Conservation (phyloP, 2,329 filamentous ascomycete species). For the Alternaria ethzedia region DNA sequence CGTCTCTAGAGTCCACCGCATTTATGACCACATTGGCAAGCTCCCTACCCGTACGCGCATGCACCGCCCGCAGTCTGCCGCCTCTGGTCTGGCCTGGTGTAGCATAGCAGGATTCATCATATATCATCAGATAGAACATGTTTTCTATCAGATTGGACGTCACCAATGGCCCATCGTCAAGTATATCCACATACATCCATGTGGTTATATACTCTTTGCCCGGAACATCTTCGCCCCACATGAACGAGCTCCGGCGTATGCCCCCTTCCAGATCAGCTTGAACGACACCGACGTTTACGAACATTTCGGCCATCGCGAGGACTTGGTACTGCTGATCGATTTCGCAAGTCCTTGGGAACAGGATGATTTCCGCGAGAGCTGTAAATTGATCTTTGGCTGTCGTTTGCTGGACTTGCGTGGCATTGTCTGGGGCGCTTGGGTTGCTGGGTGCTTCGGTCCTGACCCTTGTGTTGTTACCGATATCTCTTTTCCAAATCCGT, state of each 20-base stretch:
- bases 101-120: background rate
- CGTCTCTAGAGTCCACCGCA: background rate
- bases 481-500: background rate
- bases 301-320: background rate
- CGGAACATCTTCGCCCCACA: background rate
- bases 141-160: background rate
- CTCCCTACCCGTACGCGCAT: background rate
- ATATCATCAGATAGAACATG: background rate
- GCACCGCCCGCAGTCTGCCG: background rate
- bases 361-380: background rate
- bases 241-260: background rate
- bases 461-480: background rate
- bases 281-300: background rate
- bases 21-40: background rate
- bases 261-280: background rate
- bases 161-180: background rate
- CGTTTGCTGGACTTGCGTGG: background rate
- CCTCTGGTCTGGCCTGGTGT: background rate
- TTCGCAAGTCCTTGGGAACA: background rate
- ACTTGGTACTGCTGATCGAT: background rate
- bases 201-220: background rate
- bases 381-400: background rate
- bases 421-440: background rate
- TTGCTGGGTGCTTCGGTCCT: background rate
- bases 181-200: background rate